These are phyloP conservation scores for Brassica juncea DNA, from an alignment of 345 rosid species.

Conservation along the genomic window DNA sequence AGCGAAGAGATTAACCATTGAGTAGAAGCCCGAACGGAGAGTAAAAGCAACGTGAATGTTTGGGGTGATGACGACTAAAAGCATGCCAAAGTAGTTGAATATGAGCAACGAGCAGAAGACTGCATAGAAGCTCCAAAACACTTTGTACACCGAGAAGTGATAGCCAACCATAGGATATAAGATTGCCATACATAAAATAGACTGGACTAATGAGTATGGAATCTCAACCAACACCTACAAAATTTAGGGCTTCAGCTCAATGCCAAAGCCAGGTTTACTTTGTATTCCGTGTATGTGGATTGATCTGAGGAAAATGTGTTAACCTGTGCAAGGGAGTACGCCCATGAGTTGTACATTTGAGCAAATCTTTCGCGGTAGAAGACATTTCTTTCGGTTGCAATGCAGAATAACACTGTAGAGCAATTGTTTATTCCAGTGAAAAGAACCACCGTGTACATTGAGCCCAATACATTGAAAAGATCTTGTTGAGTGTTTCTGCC, in stretches of 20 bases:
- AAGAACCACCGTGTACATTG: conserved; percentile 36
- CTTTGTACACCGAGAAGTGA: conserved; percentile 40
- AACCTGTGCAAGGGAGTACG: conserved; percentile 57
- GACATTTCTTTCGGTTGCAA: conserved; percentile 43
- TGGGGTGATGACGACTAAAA: conserved; percentile 44
- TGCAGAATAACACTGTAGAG: conserved; percentile 37
- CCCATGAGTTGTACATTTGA: conserved; percentile 51
- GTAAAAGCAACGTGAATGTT: conserved; percentile 46
- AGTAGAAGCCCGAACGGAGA: conserved; percentile 39
- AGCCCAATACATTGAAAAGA: conserved; percentile 42
- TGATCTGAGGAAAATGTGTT: conserved; percentile 10
- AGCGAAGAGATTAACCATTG: conserved; percentile 49
- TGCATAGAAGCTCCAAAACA: conserved; percentile 46
- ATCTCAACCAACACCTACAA: conserved; percentile 54
- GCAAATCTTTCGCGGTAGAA: conserved; percentile 46
- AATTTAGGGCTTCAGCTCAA: not conserved
- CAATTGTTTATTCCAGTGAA: conserved; percentile 44
- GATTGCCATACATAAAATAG: conserved; percentile 33
- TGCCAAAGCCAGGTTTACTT: not conserved
- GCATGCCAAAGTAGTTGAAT: conserved; percentile 49
- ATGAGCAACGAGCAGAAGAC: conserved; percentile 51
- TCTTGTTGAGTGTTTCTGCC: conserved; percentile 44
- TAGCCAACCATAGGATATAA: conserved; percentile 50
- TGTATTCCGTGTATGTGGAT: not conserved
- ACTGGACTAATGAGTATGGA: conserved; percentile 47